Conservation (phyloP, 257 asterid genomes). For the Henckelia pumila region DNA sequence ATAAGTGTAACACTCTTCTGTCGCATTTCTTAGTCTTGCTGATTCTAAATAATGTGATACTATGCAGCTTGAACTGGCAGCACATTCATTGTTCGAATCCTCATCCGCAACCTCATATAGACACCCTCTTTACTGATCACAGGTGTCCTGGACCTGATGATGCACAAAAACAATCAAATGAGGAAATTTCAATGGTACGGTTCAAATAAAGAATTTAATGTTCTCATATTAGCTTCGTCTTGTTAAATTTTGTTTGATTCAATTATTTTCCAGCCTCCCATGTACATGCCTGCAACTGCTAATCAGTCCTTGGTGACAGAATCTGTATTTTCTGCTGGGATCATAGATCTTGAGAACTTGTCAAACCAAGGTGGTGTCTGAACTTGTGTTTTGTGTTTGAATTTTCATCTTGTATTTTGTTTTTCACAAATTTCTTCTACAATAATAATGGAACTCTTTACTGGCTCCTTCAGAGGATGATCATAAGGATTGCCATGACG, state of each 20-base stretch:
- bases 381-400: not conserved
- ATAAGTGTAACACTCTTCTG: not conserved
- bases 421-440: conserved; percentile 11
- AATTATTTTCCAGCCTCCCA: conserved; percentile 32
- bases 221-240: not conserved
- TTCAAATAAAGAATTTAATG: not conserved
- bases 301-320: conserved; percentile 23
- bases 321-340: conserved; percentile 26
- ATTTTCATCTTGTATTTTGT: not conserved
- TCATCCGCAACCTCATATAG: conserved; percentile 55
- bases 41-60: conserved; percentile 16
- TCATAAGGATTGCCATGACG: conserved; percentile 24
- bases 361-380: conserved; percentile 30
- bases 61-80: conserved; percentile 89
- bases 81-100: conserved; percentile 63
- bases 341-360: conserved; percentile 20
- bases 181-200: conserved; percentile 38
- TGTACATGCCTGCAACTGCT: conserved; percentile 14
- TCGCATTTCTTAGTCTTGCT: conserved; percentile 14
- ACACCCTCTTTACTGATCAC: conserved; percentile 66
- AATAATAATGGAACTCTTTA: conserved; percentile 9
- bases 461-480: conserved; percentile 31
- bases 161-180: conserved; percentile 30
- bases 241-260: conserved; percentile 7
- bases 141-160: conserved; percentile 50